These are phyloP conservation scores for Teratosphaeriaceae sp. DNA, from an alignment of 2,329 filamentous ascomycete species.

Conservation along the genomic window DNA sequence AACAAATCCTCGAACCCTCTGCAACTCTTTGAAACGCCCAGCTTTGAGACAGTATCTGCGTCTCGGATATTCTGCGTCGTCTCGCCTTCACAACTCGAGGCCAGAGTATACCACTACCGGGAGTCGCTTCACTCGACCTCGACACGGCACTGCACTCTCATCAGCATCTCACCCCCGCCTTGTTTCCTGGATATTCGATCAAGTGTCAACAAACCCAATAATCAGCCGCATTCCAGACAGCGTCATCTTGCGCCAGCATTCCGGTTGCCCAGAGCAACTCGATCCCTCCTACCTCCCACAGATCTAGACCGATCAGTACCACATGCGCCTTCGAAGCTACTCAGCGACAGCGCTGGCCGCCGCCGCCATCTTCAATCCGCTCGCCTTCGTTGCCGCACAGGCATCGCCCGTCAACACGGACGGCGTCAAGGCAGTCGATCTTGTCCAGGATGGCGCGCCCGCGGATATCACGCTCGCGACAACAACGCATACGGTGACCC, in stretches of 20 bases:
- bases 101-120: no score
- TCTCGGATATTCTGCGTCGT: no score
- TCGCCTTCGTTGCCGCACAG: constrained; percentile 3
- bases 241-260: constrained; percentile 8
- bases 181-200: no score
- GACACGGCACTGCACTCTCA: neutral
- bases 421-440: neutral
- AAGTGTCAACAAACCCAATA: constrained; percentile 6
- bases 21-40: no score
- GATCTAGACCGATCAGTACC: neutral
- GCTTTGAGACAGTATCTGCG: no score
- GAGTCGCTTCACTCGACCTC: no score
- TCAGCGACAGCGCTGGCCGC: constrained; percentile 8
- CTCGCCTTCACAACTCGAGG: no score
- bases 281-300: neutral
- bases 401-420: neutral
- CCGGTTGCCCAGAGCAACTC: neutral
- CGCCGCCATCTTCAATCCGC: neutral
- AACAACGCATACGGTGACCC: constrained; percentile 12
- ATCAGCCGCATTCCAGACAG: constrained; percentile 3
- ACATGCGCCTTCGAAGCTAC: constrained; percentile 9
- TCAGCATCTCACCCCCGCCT: no score
- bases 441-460: neutral
- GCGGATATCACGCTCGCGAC: neutral
- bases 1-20: neutral